Evolutionary conservation across 1,284 basidiomycete genomes (phyloP), one percentile per base, ranked within the genome.

Genomic region (Sporisorium graminicola): DNA sequence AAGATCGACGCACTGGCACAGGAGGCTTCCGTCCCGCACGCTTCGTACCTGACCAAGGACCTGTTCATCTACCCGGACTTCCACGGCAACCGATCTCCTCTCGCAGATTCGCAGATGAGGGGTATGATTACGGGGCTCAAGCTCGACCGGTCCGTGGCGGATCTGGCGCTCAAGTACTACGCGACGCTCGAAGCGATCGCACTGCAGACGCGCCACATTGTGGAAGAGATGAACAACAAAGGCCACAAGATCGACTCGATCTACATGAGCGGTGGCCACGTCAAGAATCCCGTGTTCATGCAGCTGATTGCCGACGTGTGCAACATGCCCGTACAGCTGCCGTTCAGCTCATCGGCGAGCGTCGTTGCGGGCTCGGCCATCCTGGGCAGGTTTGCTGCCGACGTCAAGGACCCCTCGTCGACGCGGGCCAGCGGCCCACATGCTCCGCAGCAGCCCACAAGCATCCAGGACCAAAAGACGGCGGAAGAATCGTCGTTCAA

Each of bases 21-120:
- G 4, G 58, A 55, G 0, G 58, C 47, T 87, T 53, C 62, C 10
- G 66, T 78, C 27, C 69, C 82, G 27, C 80, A 81, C 64, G 64
- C 80, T 12, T 82, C 93, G 0, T 93, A 95, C 83, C 88, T 98
- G 52, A 94, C 93, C 10, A 94, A 92, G 80, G 91, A 97, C 85
- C 87, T 96, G 60, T 93, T 97, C 84, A 90, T 98, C 84, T 99
- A 98, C 86, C 95, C 96, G 1, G 95, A 99, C 85, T 89, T 98
- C 72, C 88, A 89, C 78, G 87, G 88, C 81, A 99, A 99, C 87
- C 90, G 96, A 68, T 98, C 95, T 0, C 97, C 96, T 0, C 91
- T 99, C 52, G 96, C 96, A 1, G 97, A 99, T 86, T 89, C 93
- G 26, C 90, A 90, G 60, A 98, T 98, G 95, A 89, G 92, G 43